Percentiles rank a stretch among this genome's conserved stretches.
These are phyloP conservation scores for Pogostemon cablin DNA, from an alignment of 257 asterid species.

Conservation along the genomic window DNA sequence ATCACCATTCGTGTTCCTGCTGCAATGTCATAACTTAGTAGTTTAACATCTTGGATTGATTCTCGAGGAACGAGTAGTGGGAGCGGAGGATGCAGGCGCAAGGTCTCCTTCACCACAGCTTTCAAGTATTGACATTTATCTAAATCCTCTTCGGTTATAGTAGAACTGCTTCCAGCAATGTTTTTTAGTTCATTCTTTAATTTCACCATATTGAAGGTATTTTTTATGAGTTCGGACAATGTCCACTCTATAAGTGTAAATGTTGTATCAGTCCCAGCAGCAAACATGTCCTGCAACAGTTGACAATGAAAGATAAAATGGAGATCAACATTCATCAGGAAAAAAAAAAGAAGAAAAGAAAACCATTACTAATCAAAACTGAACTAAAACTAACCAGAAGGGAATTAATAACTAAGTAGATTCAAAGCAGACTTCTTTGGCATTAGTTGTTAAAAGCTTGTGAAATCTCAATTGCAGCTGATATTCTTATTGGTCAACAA, in stretches of 20 bases:
- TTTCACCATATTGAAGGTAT: slow-evolving; percentile 35
- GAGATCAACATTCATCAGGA: not conserved
- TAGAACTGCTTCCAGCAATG: not conserved
- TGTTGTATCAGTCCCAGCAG: slow-evolving; percentile 57
- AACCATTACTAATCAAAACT: no score
- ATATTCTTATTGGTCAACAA: no score
- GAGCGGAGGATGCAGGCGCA: slow-evolving; percentile 47
- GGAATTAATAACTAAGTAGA: no score
- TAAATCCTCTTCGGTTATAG: slow-evolving; percentile 42
- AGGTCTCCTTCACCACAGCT: slow-evolving; percentile 50
- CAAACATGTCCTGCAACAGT: slow-evolving; percentile 48
- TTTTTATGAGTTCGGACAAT: slow-evolving; percentile 44
- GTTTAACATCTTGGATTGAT: slow-evolving; percentile 42
- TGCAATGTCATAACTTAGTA: slow-evolving; percentile 44
- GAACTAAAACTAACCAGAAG: no score
- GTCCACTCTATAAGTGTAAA: slow-evolving; percentile 42
- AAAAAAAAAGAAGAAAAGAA: no score
- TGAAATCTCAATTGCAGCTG: no score
- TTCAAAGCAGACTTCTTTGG: no score
- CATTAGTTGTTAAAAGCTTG: no score
- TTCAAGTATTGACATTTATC: slow-evolving; percentile 48
- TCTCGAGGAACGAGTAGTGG: slow-evolving; percentile 51
- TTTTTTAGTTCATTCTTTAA: slow-evolving; percentile 42
- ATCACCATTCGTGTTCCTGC: slow-evolving; percentile 43
- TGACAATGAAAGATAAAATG: not conserved